Evolutionary conservation across 129 eudicot species (phyloP), one percentile per base, ranked within the genome.

Genomic region (Pulicaria dysenterica): DNA sequence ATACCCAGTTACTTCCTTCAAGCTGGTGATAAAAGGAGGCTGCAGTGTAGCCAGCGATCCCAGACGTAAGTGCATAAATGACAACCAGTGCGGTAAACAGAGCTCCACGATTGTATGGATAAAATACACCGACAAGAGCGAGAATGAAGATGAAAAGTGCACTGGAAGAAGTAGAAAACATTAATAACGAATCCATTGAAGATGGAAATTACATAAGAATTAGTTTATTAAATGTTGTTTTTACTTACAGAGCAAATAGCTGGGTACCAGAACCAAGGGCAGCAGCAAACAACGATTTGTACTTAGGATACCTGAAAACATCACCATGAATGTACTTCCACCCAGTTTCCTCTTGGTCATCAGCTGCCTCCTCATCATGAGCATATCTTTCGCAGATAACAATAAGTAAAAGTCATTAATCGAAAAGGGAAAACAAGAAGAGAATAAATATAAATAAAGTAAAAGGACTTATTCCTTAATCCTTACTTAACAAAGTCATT

Each of bases 1-100:
- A 85, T 91, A 88, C 97, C 95, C 92, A 91, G 64, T 85, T 91
- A 56, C 82, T 75, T 84, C 95, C 97, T 76, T 91, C 97, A 49
- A 91, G 77, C 64, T 88, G 97, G 71, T 84, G 81, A 71, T 91
- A 86, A 76, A 91, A 88, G 57, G 95, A 85, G 42, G 90, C 77
- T 15, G 95, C 95, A 3, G 90, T 82, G 59, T 88, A 91, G 74
- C 97, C 95, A 43, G 95, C 95, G 75, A 91, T 84, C 17, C 95
- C 90, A 12, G 95, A 91, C 38, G 97, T 91, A 57, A 91, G 89
- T 6, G 95, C 95, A 60, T 91, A 91, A 39, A 91, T 91, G 43
- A 91, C 86, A 60, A 91, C 97, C 58, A 91, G 74, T 7, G 97
- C 97, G 1, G 95, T 91, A 66, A 88, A 88, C 9, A 91, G 69